phyloP scores from a whole-genome alignment of 441 rosid species.

The Jatropha podagrica region DNA sequence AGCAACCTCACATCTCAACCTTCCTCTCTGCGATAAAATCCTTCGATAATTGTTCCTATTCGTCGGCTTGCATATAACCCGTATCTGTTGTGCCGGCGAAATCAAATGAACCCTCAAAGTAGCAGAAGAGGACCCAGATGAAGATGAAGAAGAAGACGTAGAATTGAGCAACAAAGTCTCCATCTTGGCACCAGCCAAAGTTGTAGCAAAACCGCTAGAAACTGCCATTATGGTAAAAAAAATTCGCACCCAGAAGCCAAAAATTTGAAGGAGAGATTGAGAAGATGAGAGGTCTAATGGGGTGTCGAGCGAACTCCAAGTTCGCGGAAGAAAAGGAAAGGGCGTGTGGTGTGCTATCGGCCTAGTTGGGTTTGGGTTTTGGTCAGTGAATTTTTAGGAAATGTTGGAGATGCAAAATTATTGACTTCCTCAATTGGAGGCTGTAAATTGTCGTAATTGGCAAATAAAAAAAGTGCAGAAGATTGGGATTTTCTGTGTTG shows the following conservation, averaged over 20 bases:
- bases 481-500: constrained; percentile 21
- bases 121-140: constrained; percentile 37
- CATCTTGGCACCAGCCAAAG: constrained; percentile 47
- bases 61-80: constrained; percentile 32
- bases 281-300: neutral
- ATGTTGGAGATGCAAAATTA: constrained; percentile 10
- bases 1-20: constrained; percentile 52
- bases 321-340: neutral
- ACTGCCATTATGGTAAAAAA: constrained; percentile 51
- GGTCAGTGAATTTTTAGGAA: neutral
- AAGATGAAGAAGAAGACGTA: constrained; percentile 31
- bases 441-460: neutral
- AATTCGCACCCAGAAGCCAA: neutral
- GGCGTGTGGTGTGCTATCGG: neutral
- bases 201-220: constrained; percentile 52
- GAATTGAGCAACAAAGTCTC: constrained; percentile 46
- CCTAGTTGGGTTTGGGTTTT: too few species aligned
- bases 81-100: constrained; percentile 32
- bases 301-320: neutral
- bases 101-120: constrained; percentile 38
- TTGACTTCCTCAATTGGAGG: constrained; percentile 4
- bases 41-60: constrained; percentile 28
- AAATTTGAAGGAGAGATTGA: neutral
- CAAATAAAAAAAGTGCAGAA: neutral
- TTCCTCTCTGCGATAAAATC: constrained; percentile 31